Conservation (phyloP, 169 alveolate genomes). For the Babesia bovis region DNA sequence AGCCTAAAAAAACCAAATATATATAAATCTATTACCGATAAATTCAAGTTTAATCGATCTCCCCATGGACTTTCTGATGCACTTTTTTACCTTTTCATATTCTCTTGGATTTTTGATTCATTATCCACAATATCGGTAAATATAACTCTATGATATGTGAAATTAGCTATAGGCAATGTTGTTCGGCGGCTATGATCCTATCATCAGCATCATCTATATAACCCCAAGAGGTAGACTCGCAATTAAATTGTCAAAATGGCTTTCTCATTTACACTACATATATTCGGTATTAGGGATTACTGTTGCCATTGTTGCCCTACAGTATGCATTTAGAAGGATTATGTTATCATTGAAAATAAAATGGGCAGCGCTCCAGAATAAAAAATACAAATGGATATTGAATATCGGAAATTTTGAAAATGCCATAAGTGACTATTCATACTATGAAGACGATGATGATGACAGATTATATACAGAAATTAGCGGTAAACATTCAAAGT, state of each 20-base stretch:
- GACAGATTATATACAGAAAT: constrained; percentile 12
- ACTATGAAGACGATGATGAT: constrained; percentile 20
- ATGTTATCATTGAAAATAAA: no score
- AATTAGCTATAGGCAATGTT: no score
- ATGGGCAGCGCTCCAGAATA: not conserved
- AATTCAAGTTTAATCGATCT: no score
- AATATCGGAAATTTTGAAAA: not conserved
- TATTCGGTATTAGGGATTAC: not conserved
- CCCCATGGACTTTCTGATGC: not conserved
- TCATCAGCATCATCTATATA: no score
- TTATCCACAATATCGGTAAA: not conserved
- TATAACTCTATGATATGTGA: not conserved
- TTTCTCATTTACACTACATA: constrained; percentile 2
- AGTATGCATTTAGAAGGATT: no score
- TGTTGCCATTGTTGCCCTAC: not conserved
- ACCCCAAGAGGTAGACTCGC: no score
- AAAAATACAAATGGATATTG: not conserved
- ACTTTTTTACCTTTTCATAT: not conserved
- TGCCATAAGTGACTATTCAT: not conserved
- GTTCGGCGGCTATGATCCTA: no score
- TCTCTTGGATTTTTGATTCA: constrained; percentile 19
- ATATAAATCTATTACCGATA: no score
- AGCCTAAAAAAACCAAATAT: no score
- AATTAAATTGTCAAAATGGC: no score
- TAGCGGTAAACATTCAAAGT: not conserved